Base-by-base conservation (phyloP, 2,329 filamentous ascomycete species). In the Arthrobotrys entomopaga region DNA sequence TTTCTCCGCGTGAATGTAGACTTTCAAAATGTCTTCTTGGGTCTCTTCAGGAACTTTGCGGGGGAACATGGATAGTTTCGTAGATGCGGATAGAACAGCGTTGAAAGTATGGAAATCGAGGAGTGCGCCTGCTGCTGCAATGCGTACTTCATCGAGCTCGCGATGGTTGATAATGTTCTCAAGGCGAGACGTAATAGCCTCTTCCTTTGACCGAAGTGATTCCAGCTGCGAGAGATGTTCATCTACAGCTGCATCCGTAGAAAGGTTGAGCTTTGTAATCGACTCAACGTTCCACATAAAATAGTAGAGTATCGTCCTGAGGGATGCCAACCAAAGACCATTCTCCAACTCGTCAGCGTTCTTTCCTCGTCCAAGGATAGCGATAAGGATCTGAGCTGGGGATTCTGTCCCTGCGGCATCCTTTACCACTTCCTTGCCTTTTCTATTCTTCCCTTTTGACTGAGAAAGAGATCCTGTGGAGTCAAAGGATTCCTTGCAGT, bases 261-360 rank as follows among this genome's bases (percentile, higher is more conserved):
- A 85, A 2, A 84, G 84, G 49, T 87, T 85, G 24, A 85, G 84
- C 8, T 81, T 78, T 15, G 84, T 82, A 40, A 91, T 79, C 60
- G 85, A 84, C 61, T 88, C 87, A 20, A 90, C 86, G 80, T 95
- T 94, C 95, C 95, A 99, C 88, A 96, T 92, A 80, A 97, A 96
- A 82, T 97, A 98, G 82, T 96, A 92, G 53, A 93, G 86, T 58
- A 90, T 85, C 1, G 89, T 86, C 77, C 91, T 90, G 79, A 96
- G 90, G 29, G 92, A 90, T 78, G 89, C 90, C 1, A 87, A 85
- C 5, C 92, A 89, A 49, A 95, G 84, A 76, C 91, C 89, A 77
- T 95, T 91, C 81, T 98, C 94, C 11, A 91, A 84, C 49, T 88
- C 88, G 76, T 93, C 90, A 24, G 89, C 85, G 13, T 90, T 89